Conservation (phyloP, 2,329 filamentous ascomycete species). For the Botrytis medusae region DNA sequence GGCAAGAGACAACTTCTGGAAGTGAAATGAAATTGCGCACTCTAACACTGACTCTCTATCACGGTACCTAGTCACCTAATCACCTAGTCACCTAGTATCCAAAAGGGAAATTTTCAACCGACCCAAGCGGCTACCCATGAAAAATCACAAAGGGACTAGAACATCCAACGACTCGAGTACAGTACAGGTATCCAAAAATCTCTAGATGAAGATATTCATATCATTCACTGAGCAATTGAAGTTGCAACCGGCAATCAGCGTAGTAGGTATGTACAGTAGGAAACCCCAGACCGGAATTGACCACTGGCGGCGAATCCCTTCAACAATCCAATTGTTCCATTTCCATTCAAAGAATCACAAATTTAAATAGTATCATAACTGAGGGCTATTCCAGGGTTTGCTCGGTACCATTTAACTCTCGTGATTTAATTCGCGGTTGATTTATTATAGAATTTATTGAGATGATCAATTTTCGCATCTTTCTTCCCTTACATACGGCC, state of each 20-base stretch:
- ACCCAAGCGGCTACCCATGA: neutral
- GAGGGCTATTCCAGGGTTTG: no score
- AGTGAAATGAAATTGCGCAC: neutral
- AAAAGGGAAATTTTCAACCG: neutral
- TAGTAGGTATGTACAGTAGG: no score
- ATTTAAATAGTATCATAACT: neutral
- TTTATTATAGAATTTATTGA: neutral
- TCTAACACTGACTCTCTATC: neutral
- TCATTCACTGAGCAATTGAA: neutral
- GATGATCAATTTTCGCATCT: no score
- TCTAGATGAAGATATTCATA: neutral
- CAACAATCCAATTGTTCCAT: neutral
- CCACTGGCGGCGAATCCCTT: no score
- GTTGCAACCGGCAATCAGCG: neutral
- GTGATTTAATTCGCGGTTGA: neutral
- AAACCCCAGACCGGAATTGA: no score
- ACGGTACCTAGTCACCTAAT: neutral
- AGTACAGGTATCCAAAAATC: neutral
- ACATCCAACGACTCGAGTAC: neutral
- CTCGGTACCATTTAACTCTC: neutral
- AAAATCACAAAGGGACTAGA: neutral
- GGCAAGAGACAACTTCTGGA: slow-evolving; percentile 1
- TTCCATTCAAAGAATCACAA: neutral
- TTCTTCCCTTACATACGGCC: neutral
- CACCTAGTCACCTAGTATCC: neutral